Percentiles rank a stretch among this genome's conserved stretches.
phyloP scores from a whole-genome alignment of 2,329 filamentous ascomycete species.

The Claviceps purpurea region DNA sequence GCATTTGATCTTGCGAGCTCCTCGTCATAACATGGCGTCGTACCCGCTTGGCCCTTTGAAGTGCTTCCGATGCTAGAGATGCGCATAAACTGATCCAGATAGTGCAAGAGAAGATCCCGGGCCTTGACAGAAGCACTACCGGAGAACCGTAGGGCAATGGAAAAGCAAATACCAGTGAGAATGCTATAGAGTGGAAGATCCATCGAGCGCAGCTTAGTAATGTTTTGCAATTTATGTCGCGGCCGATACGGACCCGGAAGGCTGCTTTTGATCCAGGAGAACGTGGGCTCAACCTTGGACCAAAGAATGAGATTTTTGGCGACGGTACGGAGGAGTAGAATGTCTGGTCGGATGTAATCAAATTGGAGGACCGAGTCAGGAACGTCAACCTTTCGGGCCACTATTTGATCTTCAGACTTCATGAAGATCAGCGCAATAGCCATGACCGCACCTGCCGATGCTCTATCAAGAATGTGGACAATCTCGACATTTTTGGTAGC shows the following conservation, averaged over 20 bases:
- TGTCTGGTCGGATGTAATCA: slow-evolving; percentile 87
- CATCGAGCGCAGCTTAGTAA: slow-evolving; percentile 55
- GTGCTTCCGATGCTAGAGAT: slow-evolving; percentile 47
- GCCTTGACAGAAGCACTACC: slow-evolving; percentile 58
- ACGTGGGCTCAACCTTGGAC: slow-evolving; percentile 62
- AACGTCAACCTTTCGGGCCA: slow-evolving; percentile 85
- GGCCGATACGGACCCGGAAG: slow-evolving; percentile 57
- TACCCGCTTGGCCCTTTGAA: slow-evolving; percentile 15
- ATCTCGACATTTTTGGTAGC: slow-evolving; percentile 82
- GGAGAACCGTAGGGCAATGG: slow-evolving; percentile 58
- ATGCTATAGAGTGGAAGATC: slow-evolving; percentile 93
- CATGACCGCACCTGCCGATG: slow-evolving; percentile 83
- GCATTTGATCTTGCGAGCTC: slow-evolving; percentile 72
- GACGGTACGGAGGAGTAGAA: slow-evolving; percentile 78
- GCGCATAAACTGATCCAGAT: slow-evolving; percentile 76
- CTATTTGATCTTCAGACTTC: slow-evolving; percentile 80
- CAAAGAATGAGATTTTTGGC: slow-evolving; percentile 89
- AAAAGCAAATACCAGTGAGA: slow-evolving; percentile 75
- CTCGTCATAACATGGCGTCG: slow-evolving; percentile 55
- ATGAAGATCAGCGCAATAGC: slow-evolving; percentile 88
- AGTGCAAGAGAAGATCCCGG: slow-evolving; percentile 68
- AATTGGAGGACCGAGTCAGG: slow-evolving; percentile 85
- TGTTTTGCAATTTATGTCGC: slow-evolving; percentile 44
- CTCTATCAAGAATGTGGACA: slow-evolving; percentile 85
- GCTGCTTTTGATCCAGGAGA: slow-evolving; percentile 62